Evolutionary conservation across 768 basidiomycete species (phyloP), one percentile per base, ranked within the genome.

Genomic region (Suillus variegatus): DNA sequence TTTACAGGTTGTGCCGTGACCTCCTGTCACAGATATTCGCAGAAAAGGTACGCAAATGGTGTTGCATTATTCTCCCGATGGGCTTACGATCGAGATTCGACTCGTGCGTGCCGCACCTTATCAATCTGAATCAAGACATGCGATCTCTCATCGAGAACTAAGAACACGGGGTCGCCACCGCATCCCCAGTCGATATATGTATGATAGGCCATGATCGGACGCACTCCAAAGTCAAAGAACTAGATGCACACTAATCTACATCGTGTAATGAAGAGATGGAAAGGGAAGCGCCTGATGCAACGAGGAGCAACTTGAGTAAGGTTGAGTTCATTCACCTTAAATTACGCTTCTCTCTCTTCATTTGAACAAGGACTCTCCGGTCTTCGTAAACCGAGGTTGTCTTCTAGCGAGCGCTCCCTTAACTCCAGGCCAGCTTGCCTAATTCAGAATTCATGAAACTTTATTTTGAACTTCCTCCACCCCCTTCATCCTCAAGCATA

Each of bases 1-100:
- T 40, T 83, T 99, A 55, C 88, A 91, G 73, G 94, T 98, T 64
- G 90, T 98, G 66, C 89, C 93, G 75, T 99, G 83, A 88, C 73
- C 68, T 68, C 47, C 63, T 65, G 66, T 62, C 56, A 60, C 61
- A 63, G 56, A 58, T 51, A 65, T 61, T 61, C 61, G 61, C 67
- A 55, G 61, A 65, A 51, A 64, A 74, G 73, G 75, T 76, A 73
- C 71, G 74, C 56, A 58, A 60, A 32, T 60, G 40, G 58, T 60
- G 10, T 60, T 28, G 58, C 28, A 40, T 60, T 58, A 18, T 58
- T 60, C 58, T 60, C 41, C 58, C 25, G 58, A 60, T 43, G 58
- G 58, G 58, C 58, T 62, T 52, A 62, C 54, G 54, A 55, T 62
- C 57, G 61, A 56, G 61, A 68, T 54, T 67, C 66, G 60, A 54